These are phyloP conservation scores for Pseudogymnoascus destructans DNA, from an alignment of 2,329 filamentous ascomycete genomes.

Conservation along the genomic window DNA sequence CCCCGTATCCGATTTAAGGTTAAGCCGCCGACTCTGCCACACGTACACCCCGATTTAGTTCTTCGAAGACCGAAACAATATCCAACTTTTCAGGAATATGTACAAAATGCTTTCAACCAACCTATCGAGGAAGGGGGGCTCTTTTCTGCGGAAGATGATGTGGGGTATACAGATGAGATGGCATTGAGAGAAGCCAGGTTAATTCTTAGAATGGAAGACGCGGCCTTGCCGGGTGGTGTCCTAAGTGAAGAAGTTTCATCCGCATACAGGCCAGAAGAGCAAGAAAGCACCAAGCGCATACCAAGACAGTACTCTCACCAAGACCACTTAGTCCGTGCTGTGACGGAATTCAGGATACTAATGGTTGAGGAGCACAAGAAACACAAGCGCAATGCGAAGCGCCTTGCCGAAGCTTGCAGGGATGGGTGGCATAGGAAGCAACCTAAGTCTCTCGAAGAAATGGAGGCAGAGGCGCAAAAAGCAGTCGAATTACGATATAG, in stretches of 20 bases:
- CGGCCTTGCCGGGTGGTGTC: slow-evolving; percentile 60
- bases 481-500: slow-evolving; percentile 57
- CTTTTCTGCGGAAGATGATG: slow-evolving; percentile 43
- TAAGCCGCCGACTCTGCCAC: slow-evolving; percentile 37
- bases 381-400: slow-evolving; percentile 66
- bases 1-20: slow-evolving; percentile 39
- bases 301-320: slow-evolving; percentile 71
- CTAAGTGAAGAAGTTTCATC: slow-evolving; percentile 59
- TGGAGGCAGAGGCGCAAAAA: slow-evolving; percentile 63
- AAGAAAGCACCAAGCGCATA: slow-evolving; percentile 48
- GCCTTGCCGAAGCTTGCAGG: slow-evolving; percentile 62
- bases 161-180: slow-evolving; percentile 45
- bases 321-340: slow-evolving; percentile 73
- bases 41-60: slow-evolving; percentile 47
- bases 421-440: slow-evolving; percentile 63
- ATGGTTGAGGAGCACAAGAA: slow-evolving; percentile 66
- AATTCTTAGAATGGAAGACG: slow-evolving; percentile 58
- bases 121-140: slow-evolving; percentile 43
- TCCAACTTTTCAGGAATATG: slow-evolving; percentile 44
- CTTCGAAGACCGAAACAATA: slow-evolving; percentile 39
- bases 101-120: slow-evolving; percentile 36
- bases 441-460: slow-evolving; percentile 65
- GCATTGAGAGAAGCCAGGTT: slow-evolving; percentile 54
- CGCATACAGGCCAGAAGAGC: slow-evolving; percentile 57
- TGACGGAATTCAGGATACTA: slow-evolving; percentile 66